Evolutionary conservation across 805 yeast species (phyloP).

Genomic region (Ogataea haglerorum): DNA sequence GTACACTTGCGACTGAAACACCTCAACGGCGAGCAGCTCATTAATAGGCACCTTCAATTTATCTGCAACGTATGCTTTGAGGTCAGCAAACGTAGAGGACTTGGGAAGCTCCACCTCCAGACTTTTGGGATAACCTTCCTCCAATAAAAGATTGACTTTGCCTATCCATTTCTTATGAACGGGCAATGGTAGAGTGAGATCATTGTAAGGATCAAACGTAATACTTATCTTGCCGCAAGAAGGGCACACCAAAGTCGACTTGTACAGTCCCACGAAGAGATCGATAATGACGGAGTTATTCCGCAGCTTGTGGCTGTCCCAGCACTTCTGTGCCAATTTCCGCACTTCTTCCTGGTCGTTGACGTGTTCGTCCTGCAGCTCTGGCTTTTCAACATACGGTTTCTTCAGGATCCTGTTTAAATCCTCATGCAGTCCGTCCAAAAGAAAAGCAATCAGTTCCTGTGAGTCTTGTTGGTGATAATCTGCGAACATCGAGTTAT

Average conservation of each 20-base stretch:
- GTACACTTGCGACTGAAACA: conserved; percentile 67
- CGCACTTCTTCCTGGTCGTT: conserved; percentile 49
- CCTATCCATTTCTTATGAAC: conserved; percentile 69
- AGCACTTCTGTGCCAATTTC: conserved; percentile 68
- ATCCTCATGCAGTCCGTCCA: conserved; percentile 92
- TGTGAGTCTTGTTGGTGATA: conserved; percentile 91
- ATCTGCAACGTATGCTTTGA: conserved; percentile 57
- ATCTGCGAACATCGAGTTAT: conserved; percentile 73
- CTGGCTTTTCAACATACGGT: conserved; percentile 89
- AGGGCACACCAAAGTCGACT: conserved; percentile 88
- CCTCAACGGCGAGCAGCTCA: conserved; percentile 51
- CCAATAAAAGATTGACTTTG: conserved; percentile 60
- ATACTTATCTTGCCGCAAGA: conserved; percentile 73
- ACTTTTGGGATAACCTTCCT: conserved; percentile 43
- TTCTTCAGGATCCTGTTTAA: conserved; percentile 76
- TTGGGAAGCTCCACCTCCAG: conserved; percentile 74
- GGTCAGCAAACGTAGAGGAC: conserved; percentile 58
- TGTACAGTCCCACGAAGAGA: conserved; percentile 85
- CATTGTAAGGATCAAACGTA: conserved; percentile 93
- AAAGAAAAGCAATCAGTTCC: conserved; percentile 80
- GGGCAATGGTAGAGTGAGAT: conserved; percentile 86
- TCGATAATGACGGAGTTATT: conserved; percentile 85
- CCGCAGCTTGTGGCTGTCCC: conserved; percentile 75
- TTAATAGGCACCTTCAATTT: conserved; percentile 37
- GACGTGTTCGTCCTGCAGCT: conserved; percentile 59